Base-by-base conservation (phyloP, 495 filamentous ascomycete genomes). In the Cercophora scortea region DNA sequence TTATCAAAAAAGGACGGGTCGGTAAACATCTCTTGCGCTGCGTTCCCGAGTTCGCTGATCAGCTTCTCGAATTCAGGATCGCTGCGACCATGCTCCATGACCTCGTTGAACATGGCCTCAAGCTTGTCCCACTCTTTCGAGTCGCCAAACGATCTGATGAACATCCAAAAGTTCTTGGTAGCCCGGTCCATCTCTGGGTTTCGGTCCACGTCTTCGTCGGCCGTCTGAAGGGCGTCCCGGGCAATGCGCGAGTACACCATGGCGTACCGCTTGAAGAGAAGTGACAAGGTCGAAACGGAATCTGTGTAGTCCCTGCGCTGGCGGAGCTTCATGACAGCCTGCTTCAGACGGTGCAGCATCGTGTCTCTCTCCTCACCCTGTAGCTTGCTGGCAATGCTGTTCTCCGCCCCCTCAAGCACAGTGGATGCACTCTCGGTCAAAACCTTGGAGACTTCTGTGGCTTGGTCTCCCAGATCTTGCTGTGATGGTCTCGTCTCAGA, bases 11-110 rank as follows among this genome's bases (percentile, higher is more conserved):
- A 95, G 2, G 80, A 76, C 0, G 91, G 90, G 57, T 97, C 86
- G 0, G 81, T 93, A n/a, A 96, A 71, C 64, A 97, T 80, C 46
- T 88, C 84, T 62, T 93, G 85, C 5, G 93, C 58, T 4, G 86
- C 80, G 45, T 78, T 78, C 1, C 85, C 85, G 6, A 91, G 69
- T 25, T 91, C 85, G 9, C 70, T 73, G 66, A 94, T 79, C 32
- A 94, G 63, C 62, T 77, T 64, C 56, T 97, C 92, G 57, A 96
- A 95, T 38, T 94, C 82, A 0, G 87, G 87, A 61, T 95, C 88
- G 25, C 78, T 82, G 45, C 86, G 75, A 4, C 83, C 79, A 67
- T 95, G 89, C 39, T 79, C 72, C 71, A 93, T 67, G 47, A 96
- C 80, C 48, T 79, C 70, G 33, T 86, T 76, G 59, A 88, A 79